Base-by-base conservation (phyloP, 305 asterid species). In the Stenogyne calaminthoides region DNA sequence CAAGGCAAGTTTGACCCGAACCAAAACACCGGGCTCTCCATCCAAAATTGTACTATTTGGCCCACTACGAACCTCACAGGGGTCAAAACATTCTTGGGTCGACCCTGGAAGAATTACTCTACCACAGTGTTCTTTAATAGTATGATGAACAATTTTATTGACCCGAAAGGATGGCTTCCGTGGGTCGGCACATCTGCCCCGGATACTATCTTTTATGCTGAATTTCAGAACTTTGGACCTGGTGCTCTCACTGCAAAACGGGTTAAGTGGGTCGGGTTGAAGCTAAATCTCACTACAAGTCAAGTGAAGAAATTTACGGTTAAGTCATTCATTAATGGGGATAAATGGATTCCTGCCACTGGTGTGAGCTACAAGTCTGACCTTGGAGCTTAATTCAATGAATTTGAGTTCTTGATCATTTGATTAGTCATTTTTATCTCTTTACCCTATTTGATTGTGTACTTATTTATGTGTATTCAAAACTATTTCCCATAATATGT, bases 91-190 rank as follows among this genome's bases (percentile, higher is more conserved):
- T 80, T 16, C 64, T 27, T 80, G 63, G 85, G 87, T 16, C 71
- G 86, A 20, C 86, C 82, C 2, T 82, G 84, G 86, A 80, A 82
- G 59, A 39, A 79, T 51, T 82, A 70, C 56, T 79, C 86, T 11
- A 77, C 78, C 18, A 80, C 82, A 0, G 14, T 80, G 12, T 9
- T 15, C 14, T 56, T 75, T 5, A 51, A 69, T 0, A 82, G 8
- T 27, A 10, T 22, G 32, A 69, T 79, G 66, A 20, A 42, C 3
- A n/a, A 36, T 1, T 65, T 80, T 3, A 66, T 80, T 37, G 58
- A 73, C n/a, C 80, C 81, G 1, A 69, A 55, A 4, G 83, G 87
- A 8, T 83, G 87, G 83, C 25, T 77, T 4, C 76, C 77, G 1
- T 80, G 83, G 83, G 34, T 29, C 3, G 83, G 81, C 1, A 55